Base-by-base conservation (phyloP, 2,329 filamentous ascomycete species). In the Elsinoe arachidis region DNA sequence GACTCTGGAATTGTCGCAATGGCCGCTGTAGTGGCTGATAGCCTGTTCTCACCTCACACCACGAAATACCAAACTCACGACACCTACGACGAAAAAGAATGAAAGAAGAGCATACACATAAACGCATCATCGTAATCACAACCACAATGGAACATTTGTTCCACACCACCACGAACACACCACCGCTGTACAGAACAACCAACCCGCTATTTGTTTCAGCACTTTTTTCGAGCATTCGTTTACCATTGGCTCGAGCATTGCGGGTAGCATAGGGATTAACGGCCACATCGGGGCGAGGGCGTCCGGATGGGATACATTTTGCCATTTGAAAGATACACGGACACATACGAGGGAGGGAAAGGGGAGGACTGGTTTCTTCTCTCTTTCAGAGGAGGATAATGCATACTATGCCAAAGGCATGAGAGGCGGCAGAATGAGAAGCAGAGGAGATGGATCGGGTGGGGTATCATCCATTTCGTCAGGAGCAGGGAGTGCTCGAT, bases 11-110 rank as follows among this genome's bases (percentile, higher is more conserved):
- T 21, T 56, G 54, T 33, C 19, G 37, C 2, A 56, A 56, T 23
- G 54, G 54, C 14, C 54, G 54, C 15, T 56, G 54, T 41, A 56
- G 41, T 49, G 54, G 54, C 26, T 56, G 41, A 47, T 30, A n/a
- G 17, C 5, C 51, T 17, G 17, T 12, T 39, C 15, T 21, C 37
- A 35, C 21, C 47, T 17, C 30, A 39, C 51, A 54, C 26, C 33
- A 38, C 33, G 21, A 46, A 46, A 21, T 14, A 54, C 10, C 19
- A 35, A 9, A 14, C 2, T 44, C 10, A 55, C 26, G 34, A 55
- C 15, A n/a, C 37, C 7, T 12, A 34, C 33, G 17, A 53, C 34
- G 49, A 39, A 53, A 53, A 34, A 53, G 49, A 53, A 53, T 53
- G 49, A 53, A 34, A 39, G 2, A 11, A 46, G 41, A 46, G 41